Evolutionary conservation across 2,329 filamentous ascomycete genomes (phyloP).

Genomic region (Colletotrichum lentis): DNA sequence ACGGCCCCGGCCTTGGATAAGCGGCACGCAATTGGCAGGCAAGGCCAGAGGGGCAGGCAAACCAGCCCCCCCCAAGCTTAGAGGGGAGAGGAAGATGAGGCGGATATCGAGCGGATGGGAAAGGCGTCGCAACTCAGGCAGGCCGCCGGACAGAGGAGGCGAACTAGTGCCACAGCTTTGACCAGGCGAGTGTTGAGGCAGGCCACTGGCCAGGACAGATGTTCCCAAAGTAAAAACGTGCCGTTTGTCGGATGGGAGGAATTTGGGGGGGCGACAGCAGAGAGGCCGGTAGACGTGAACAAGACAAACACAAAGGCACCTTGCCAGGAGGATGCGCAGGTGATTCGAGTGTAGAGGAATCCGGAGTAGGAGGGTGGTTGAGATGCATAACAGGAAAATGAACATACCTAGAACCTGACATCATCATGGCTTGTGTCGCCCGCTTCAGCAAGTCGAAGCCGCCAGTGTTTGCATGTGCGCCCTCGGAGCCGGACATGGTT

Average conservation of each 20-base stretch:
- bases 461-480: constrained; percentile 50
- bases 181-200: constrained; percentile 14
- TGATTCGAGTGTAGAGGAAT: constrained; percentile 2
- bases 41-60: neutral
- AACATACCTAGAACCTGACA: constrained; percentile 55
- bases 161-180: constrained; percentile 26
- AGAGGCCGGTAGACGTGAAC: neutral
- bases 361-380: constrained; percentile 27
- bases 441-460: constrained; percentile 66
- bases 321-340: neutral
- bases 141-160: constrained; percentile 19
- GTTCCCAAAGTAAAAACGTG: neutral
- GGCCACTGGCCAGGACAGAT: constrained; percentile 6
- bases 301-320: neutral
- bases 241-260: neutral
- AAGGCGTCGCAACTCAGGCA: constrained; percentile 22
- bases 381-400: constrained; percentile 37
- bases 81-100: constrained; percentile 8
- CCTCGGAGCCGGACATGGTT: constrained; percentile 61
- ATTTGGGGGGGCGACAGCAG: constrained; percentile 1
- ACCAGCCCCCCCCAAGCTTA: neutral
- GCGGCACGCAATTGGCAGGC: constrained; percentile 1
- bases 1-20: constrained; percentile 13
- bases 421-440: constrained; percentile 71
- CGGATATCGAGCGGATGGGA: constrained; percentile 24